Evolutionary conservation across 1,284 basidiomycete species (phyloP).

Genomic region (Trichosporon sp.): DNA sequence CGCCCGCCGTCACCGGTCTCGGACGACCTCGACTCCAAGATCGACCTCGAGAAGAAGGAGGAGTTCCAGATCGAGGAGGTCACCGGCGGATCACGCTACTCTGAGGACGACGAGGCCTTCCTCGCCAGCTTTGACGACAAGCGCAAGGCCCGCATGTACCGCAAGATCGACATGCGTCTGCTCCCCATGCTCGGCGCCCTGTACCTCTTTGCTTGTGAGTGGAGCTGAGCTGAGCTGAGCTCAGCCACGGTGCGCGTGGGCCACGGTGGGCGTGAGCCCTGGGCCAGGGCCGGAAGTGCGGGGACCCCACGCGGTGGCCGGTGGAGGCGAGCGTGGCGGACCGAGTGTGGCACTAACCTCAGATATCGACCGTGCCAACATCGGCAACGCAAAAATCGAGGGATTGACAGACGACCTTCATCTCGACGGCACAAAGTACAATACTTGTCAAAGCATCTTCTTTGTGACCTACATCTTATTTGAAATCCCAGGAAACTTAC

Average conservation of each 20-base stretch:
- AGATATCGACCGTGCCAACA: slow-evolving; percentile 23
- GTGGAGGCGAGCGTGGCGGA: no score
- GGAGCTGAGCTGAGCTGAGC: no score
- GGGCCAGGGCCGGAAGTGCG: no score
- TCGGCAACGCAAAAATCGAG: slow-evolving; percentile 25
- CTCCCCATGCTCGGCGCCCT: slow-evolving; percentile 50
- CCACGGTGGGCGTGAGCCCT: no score
- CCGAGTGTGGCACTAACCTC: neutral
- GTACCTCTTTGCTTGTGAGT: slow-evolving; percentile 67
- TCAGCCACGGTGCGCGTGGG: no score
- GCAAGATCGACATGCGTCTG: slow-evolving; percentile 22
- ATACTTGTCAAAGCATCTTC: slow-evolving; percentile 25
- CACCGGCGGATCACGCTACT: neutral
- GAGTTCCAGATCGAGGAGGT: neutral
- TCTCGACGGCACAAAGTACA: slow-evolving; percentile 24
- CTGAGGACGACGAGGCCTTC: slow-evolving; percentile 5
- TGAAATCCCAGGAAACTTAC: slow-evolving; percentile 17
- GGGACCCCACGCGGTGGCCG: no score
- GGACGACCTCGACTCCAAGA: no score
- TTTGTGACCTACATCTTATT: slow-evolving; percentile 40
- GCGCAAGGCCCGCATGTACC: slow-evolving; percentile 2
- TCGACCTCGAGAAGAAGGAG: slow-evolving; percentile 5
- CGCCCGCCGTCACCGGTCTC: neutral
- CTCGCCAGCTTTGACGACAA: slow-evolving; percentile 5
- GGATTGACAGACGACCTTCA: slow-evolving; percentile 11